Base-by-base conservation (phyloP, 2,329 filamentous ascomycete species). In the Fusarium secorum region DNA sequence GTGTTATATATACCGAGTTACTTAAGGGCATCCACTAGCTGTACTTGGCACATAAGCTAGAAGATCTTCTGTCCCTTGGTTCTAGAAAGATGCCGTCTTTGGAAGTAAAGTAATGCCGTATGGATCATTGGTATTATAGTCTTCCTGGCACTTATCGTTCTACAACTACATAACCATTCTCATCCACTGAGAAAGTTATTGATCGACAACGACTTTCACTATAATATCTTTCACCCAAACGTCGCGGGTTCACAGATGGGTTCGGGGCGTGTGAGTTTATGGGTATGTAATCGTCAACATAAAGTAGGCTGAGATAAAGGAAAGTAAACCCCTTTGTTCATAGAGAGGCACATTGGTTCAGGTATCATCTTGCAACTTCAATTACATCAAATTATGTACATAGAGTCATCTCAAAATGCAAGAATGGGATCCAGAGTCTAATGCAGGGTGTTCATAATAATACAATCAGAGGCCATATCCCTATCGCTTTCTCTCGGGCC, bases 401-500 rank as follows among this genome's bases (percentile, higher is more conserved):
- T 15, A n/a, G 10, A 15, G 18, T 24, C 30, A 35, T 24, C 6
- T 24, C 6, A 15, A 26, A 38, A 17, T n/a, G 7, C 7, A 38
- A 15, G 48, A 36, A 52, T 38, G 14, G 18, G 3, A 10, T 6
- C 22, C 13, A 11, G 26, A 11, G 18, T 26, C 30, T 26, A n/a
- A 38, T n/a, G 7, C 3, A 15, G 13, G 3, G 20, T 32, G 9
- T 28, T 33, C 22, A 33, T 38, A 48, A n/a, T 7, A 45, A 46
- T 42, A 17, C 42, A 36, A 24, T 18, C 15, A 33, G n/a, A 52
- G 10, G 10, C 2, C 24, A 41, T 62, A 39, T 38, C 36, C 26
- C 42, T 73, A 73, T 46, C 62, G 24, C 49, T 71, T 74, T 38
- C 71, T 72, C 33, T 76, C 78, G 6, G 80, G 80, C 79, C 79